Conservation (phyloP, 495 filamentous ascomycete genomes). For the Xylaria grammica region DNA sequence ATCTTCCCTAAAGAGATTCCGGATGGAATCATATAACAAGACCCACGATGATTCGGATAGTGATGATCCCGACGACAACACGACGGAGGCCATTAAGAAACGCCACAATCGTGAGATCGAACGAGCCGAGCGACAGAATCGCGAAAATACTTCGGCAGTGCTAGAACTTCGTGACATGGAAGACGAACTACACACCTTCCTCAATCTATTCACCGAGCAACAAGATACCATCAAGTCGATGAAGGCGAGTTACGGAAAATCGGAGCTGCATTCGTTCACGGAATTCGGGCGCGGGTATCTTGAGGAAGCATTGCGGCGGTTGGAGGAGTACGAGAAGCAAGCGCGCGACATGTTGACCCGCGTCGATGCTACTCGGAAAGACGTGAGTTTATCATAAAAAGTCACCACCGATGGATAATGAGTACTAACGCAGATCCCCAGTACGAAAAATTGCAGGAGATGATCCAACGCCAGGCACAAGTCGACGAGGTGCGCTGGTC, state of each 20-base stretch:
- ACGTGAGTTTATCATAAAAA: slow-evolving; percentile 36
- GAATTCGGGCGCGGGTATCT: slow-evolving; percentile 51
- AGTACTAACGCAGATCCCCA: slow-evolving; percentile 25
- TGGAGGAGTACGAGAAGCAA: slow-evolving; percentile 62
- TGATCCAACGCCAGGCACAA: slow-evolving; percentile 72
- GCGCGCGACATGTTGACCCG: slow-evolving; percentile 65
- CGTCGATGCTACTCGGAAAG: slow-evolving; percentile 49
- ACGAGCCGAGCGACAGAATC: slow-evolving; percentile 59
- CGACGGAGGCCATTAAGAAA: slow-evolving; percentile 45
- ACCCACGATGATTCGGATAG: slow-evolving; percentile 54
- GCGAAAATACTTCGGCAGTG: slow-evolving; percentile 67
- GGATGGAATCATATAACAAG: slow-evolving; percentile 53
- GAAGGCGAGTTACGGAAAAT: slow-evolving; percentile 42
- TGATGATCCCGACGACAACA: slow-evolving; percentile 53
- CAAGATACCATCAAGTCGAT: slow-evolving; percentile 56
- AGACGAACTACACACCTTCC: slow-evolving; percentile 66
- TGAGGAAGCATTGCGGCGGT: slow-evolving; percentile 55
- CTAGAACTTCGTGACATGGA: slow-evolving; percentile 70
- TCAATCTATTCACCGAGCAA: slow-evolving; percentile 64
- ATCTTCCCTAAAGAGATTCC: slow-evolving; percentile 66
- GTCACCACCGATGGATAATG: neutral
- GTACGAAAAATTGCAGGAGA: slow-evolving; percentile 70
- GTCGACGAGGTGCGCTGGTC: slow-evolving; percentile 71
- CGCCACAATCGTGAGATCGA: slow-evolving; percentile 59
- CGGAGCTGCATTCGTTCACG: slow-evolving; percentile 37